Evolutionary conservation across 2,329 filamentous ascomycete genomes (phyloP), one percentile per base, ranked within the genome.

Genomic region (Keithomyces neogunnii): DNA sequence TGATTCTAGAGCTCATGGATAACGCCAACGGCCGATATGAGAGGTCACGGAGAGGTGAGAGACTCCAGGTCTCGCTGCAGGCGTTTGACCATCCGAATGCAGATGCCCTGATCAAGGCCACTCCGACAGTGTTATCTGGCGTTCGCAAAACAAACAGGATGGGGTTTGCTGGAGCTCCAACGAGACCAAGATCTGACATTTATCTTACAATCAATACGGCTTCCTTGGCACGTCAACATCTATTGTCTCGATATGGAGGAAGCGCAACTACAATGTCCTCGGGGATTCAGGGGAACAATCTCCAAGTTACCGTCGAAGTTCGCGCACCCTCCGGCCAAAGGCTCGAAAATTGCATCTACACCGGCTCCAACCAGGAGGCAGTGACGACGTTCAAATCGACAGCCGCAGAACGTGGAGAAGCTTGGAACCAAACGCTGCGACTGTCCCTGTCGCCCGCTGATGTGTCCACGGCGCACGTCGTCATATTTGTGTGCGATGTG

Each of bases 121-220:
- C 89, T 3, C 93, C 93, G 0, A 97, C 92, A 0, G 72, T 95
- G 11, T 80, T 99, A 11, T 86, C 95, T 48, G 85, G 86, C 48
- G 81, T 97, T 53, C 77, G 78, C 52, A 86, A 86, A 66, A 95
- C 91, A 0, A 86, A 78, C 60, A 93, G 93, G 65, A 91, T 97
- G 66, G 93, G 91, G 2, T 97, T 99, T 65, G 89, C 92, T 3
- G 91, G 91, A 10, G 91, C 91, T 2, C 92, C 93, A 0, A 90
- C 86, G 0, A 91, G 89, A 64, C 78, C 87, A 13, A 79, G 95
- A 60, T 96, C 90, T 9, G 95, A 99, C 66, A 97, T 99, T 48
- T 99, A 99, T 64, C 69, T 99, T 44, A 96, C 90, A 0, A 69
- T 99, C 46, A 82, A 84, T 52, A 84, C 89, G 56, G 88, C 89